These are phyloP conservation scores for Phyllosticta capitalensis DNA, from an alignment of 2,329 filamentous ascomycete species.

Conservation along the genomic window DNA sequence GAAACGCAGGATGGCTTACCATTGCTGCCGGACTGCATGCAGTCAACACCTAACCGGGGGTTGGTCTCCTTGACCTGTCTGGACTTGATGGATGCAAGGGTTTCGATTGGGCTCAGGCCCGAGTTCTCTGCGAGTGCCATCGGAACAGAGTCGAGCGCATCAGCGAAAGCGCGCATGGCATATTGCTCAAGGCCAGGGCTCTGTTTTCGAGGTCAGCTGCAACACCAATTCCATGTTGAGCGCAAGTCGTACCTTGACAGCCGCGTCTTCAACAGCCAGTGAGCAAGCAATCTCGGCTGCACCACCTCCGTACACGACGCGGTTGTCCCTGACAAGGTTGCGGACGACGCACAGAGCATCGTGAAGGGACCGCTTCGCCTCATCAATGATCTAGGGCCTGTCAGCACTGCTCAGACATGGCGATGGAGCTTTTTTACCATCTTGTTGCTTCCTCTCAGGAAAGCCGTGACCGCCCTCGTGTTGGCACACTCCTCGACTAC, in stretches of 20 bases:
- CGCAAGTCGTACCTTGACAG: conserved; percentile 53
- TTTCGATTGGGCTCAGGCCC: conserved; percentile 90
- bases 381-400: conserved; percentile 74
- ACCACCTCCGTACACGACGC: conserved; percentile 94
- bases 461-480: conserved; percentile 89
- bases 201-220: conserved; percentile 28
- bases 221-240: background rate
- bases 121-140: conserved; percentile 98
- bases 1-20: conserved; percentile 37
- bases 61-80: conserved; percentile 85
- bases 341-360: conserved; percentile 96
- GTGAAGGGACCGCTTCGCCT: conserved; percentile 94
- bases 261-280: conserved; percentile 88
- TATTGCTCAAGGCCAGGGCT: conserved; percentile 97
- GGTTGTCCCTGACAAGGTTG: conserved; percentile 91
- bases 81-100: conserved; percentile 88
- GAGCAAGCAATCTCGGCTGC: conserved; percentile 96
- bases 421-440: conserved; percentile 54
- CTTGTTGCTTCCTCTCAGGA: conserved; percentile 97
- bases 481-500: conserved; percentile 99
- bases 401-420: background rate
- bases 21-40: conserved; percentile 91
- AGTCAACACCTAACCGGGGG: conserved; percentile 81
- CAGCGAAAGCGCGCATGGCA: conserved; percentile 94
- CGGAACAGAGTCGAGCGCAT: conserved; percentile 85